These are phyloP conservation scores for Kwoniella dendrophila DNA, from an alignment of 768 basidiomycete genomes.

Conservation along the genomic window DNA sequence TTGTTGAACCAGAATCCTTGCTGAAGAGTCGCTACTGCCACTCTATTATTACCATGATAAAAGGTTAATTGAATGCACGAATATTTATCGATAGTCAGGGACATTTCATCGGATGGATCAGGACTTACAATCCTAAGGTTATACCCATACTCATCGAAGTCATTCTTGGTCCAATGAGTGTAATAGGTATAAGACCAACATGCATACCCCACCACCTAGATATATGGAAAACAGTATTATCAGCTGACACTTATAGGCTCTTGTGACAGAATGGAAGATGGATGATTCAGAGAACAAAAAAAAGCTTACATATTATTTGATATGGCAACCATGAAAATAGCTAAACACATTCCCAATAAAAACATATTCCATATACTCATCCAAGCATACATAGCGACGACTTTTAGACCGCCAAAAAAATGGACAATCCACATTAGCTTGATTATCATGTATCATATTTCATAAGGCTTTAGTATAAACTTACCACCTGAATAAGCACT, in stretches of 20 bases:
- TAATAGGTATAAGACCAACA: slow-evolving; percentile 31
- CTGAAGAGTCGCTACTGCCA: slow-evolving; percentile 27
- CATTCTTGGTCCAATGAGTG: slow-evolving; percentile 41
- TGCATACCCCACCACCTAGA: slow-evolving; percentile 44
- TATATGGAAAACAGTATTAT: no score
- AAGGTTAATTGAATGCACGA: not conserved
- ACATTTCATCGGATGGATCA: not conserved
- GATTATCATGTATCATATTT: not conserved
- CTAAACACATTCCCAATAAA: slow-evolving; percentile 37
- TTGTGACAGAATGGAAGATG: not conserved
- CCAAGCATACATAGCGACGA: slow-evolving; percentile 19
- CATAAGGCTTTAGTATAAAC: not conserved
- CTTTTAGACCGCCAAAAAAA: not conserved
- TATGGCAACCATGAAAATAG: slow-evolving; percentile 31
- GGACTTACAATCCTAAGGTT: slow-evolving; percentile 44
- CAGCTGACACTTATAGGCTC: no score
- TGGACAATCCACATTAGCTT: not conserved
- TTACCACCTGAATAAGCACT: slow-evolving; percentile 24
- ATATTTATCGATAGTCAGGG: not conserved
- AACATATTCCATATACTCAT: slow-evolving; percentile 35
- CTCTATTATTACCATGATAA: slow-evolving; percentile 3
- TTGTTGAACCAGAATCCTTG: slow-evolving; percentile 30
- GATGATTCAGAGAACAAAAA: not conserved
- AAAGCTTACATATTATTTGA: slow-evolving; percentile 38
- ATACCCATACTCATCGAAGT: slow-evolving; percentile 42